phyloP scores from a whole-genome alignment of 2,329 filamentous ascomycete species.

The Coniella vitis region DNA sequence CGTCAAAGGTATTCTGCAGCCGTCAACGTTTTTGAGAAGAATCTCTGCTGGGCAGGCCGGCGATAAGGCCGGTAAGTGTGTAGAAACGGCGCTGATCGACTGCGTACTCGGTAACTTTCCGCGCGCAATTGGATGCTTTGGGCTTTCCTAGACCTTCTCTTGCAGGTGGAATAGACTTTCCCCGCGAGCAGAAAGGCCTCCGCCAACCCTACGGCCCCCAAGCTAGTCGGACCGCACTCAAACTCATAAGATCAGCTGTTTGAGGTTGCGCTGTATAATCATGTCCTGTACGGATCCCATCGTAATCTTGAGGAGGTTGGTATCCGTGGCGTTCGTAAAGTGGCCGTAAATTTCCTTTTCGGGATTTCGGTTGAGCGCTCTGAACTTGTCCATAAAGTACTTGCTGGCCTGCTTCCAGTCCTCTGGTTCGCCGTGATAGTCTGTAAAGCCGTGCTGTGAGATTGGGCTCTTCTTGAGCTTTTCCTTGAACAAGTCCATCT shows the following conservation, averaged over 20 bases:
- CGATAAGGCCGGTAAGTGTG: not conserved
- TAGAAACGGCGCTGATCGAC: slow-evolving; percentile 15
- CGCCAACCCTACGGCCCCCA: slow-evolving; percentile 4
- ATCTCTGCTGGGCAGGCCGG: slow-evolving; percentile 5
- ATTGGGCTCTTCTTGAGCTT: slow-evolving; percentile 68
- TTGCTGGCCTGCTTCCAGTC: slow-evolving; percentile 70
- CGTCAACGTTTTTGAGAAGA: slow-evolving; percentile 3
- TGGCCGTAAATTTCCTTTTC: slow-evolving; percentile 59
- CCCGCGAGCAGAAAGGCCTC: not conserved
- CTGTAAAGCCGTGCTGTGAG: slow-evolving; percentile 66
- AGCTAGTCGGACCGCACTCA: slow-evolving; percentile 15
- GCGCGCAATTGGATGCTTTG: slow-evolving; percentile 7
- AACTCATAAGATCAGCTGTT: slow-evolving; percentile 64
- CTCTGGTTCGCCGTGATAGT: slow-evolving; percentile 65
- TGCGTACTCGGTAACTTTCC: slow-evolving; percentile 14
- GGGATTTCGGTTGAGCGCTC: slow-evolving; percentile 63
- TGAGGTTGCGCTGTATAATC: slow-evolving; percentile 78
- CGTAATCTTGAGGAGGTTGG: slow-evolving; percentile 76
- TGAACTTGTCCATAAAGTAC: slow-evolving; percentile 78
- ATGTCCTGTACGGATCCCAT: slow-evolving; percentile 84
- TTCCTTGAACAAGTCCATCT: slow-evolving; percentile 78
- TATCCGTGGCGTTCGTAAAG: slow-evolving; percentile 57
- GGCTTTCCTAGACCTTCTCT: not conserved
- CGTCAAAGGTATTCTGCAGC: slow-evolving; percentile 1
- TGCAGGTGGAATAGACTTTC: not conserved